Percentiles rank a stretch among this genome's conserved stretches.
Conservation (phyloP, 495 filamentous ascomycete species). For the Aspergillus bridgeri region DNA sequence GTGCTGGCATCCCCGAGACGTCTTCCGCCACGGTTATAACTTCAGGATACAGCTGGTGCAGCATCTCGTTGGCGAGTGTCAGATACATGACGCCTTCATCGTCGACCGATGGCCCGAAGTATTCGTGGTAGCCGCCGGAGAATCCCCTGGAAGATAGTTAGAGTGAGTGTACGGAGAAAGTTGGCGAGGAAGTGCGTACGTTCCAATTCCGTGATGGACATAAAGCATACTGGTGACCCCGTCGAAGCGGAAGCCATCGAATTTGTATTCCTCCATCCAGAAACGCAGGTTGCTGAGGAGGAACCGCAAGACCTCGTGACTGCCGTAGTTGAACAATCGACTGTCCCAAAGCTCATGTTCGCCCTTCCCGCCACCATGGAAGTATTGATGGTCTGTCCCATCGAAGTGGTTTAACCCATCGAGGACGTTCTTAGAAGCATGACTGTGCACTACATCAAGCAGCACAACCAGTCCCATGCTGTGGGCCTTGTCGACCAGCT, state of each 20-base stretch:
- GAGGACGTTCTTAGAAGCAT: conserved; percentile 93
- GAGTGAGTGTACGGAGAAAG: background rate
- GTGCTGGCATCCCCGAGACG: conserved; percentile 94
- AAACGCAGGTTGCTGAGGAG: conserved; percentile 92
- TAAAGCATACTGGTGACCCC: conserved; percentile 99
- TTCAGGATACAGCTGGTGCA: conserved; percentile 82
- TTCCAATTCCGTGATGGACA: conserved; percentile 92
- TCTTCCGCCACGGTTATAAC: conserved; percentile 92
- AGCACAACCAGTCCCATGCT: conserved; percentile 87
- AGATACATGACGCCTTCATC: conserved; percentile 94
- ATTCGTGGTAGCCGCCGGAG: conserved; percentile 97
- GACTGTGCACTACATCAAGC: conserved; percentile 94
- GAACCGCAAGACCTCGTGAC: conserved; percentile 91
- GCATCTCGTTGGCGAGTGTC: conserved; percentile 94
- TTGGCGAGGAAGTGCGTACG: conserved; percentile 56
- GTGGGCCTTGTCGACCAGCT: conserved; percentile 93
- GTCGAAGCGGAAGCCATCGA: conserved; percentile 97
- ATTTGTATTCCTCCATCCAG: conserved; percentile 98
- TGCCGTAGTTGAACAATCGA: conserved; percentile 93
- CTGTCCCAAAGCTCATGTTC: conserved; percentile 94
- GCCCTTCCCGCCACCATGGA: conserved; percentile 81
- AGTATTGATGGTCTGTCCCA: conserved; percentile 90
- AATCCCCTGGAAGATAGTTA: conserved; percentile 64
- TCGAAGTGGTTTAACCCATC: conserved; percentile 96
- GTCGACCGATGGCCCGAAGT: conserved; percentile 90